Base-by-base conservation (phyloP, 352 stramenopile species). In the Globisporangium cystogenes region DNA sequence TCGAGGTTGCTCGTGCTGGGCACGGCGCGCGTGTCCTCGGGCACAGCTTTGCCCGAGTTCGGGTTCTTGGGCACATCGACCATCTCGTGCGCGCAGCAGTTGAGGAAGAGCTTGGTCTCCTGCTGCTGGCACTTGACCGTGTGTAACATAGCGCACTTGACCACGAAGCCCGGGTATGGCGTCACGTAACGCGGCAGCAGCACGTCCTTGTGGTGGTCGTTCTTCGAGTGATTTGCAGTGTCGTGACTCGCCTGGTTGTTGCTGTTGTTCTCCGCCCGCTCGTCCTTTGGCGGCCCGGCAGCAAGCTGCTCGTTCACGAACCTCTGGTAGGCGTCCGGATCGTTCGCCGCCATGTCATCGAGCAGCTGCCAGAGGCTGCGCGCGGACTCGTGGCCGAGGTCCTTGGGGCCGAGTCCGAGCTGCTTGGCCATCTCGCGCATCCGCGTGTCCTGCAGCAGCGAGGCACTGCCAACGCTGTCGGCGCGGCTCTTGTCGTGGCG, bases 291-390 rank as follows among this genome's bases (percentile, higher is more conserved):
- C 10, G 76, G 81, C 1, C 78, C 81, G 35, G 86, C 68, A 48
- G 80, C 76, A 48, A 94, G 65, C 62, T 94, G 84, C 29, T 89
- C 78, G n/a, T 73, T 67, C 57, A 94, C 89, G 55, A 94, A 94
- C 20, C 70, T 67, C 52, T 89, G 72, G 64, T 94, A 93, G 39
- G 68, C 68, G 33, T 64, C 68, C 1, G 80, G 82, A 50, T 95
- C 82, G 23, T 72, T 82, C 20, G 65, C 54, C 0, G 82, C 77
- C 70, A 95, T 79, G 21, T 84, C 65, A 48, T 91, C 77, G 8
- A 93, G 78, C 23, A 82, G 81, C 26, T 76, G 71, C 84, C 84
- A 95, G 35, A 95, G 54, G 6, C 64, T 55, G 43, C 83, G 70
- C 35, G 85, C 85, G 16, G 82, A 82, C 26, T 92, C 75, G 35